Base-by-base conservation (phyloP, 495 filamentous ascomycete species). In the Massariosphaeria phaeospora region DNA sequence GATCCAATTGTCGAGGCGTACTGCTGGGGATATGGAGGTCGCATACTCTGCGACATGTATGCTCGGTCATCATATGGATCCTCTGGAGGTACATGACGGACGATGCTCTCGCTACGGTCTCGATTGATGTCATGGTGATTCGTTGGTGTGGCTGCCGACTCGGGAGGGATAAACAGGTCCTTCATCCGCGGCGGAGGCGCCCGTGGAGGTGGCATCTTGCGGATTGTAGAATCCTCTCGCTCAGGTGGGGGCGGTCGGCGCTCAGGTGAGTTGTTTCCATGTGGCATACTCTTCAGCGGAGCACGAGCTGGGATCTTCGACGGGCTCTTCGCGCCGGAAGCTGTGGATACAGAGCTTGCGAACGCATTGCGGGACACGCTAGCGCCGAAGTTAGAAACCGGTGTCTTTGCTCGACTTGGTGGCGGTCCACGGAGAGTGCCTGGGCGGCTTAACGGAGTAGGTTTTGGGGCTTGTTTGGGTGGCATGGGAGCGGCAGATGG, bases 181-280 rank as follows among this genome's bases (percentile, higher is more conserved):
- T 89, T 80, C 90, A 96, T 95, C 66, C 89, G 86, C 27, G 90
- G 89, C 27, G 90, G 90, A 26, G 90, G 88, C 13, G 83, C 84
- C 57, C 84, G 68, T 64, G 81, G 72, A 56, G 80, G 70, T 44
- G 76, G 73, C 73, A 84, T 78, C 67, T 82, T 84, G 42, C 80
- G 75, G 39, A 83, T 66, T 24, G 57, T 64, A 18, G 55, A 55
- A 6, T 57, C 55, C 8, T 59, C 54, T 24, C 50, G 33, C 46
- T 57, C 48, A 4, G 31, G 34, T 9, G 35, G 55, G 54, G 39
- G n/a, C 77, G 41, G 15, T 76, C 67, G 80, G 39, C 90, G 85
- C 49, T 93, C 87, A 25, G 89, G 87, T 10, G 87, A 91, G 68
- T 91, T 95, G 60, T 75, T 84, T 17, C 86, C 88, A 63, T 90